Evolutionary conservation across 2,329 filamentous ascomycete species (phyloP), one percentile per base, ranked within the genome.

Genomic region (Fusarium sp.): DNA sequence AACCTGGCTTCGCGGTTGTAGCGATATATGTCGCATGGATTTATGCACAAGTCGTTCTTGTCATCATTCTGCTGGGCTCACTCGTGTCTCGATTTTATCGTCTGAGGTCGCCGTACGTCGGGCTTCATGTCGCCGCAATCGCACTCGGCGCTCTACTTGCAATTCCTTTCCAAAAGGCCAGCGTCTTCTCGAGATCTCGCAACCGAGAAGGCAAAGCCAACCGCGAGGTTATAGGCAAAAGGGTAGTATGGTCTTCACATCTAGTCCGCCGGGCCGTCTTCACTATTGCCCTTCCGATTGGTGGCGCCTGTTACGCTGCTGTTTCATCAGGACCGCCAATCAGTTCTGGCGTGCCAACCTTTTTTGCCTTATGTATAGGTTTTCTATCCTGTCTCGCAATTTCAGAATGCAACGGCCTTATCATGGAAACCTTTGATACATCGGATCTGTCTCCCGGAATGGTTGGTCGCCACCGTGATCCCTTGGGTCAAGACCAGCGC

Each of bases 361-460:
- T 91, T 5, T 90, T 94, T 72, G 90, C 91, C 1, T 88, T 86
- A 2, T 79, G 89, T 7, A 87, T 94, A 18, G 92, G 91, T 1
- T 93, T 93, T 74, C 83, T 94, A 9, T 92, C 91, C 4, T 91
- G 90, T 56, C 86, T 95, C 14, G 92, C 92, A 3, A 90, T 94
- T 49, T 89, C 92, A 5, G 93, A 95, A 80, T 94, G 92, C 80
- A 89, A 92, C 71, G 92, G 92, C 2, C 82, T 95, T 36, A 87
- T 94, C 78, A 94, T 95, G 92, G 92, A 94, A 77, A 91, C 90
- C 0, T 95, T 92, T 79, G 93, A 95, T 78, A 93, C 90, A n/a
- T 93, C 91, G 44, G 93, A 95, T 79, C 84, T 95, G 7, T 92
- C 93, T 73, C 90, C 91, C 4, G 91, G 91, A 15, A 91, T 92